A percentile compares a stretch with the other conserved stretches of the same genome.
phyloP scores from a whole-genome alignment of 2,329 filamentous ascomycete genomes.

The Penicillium sp. region DNA sequence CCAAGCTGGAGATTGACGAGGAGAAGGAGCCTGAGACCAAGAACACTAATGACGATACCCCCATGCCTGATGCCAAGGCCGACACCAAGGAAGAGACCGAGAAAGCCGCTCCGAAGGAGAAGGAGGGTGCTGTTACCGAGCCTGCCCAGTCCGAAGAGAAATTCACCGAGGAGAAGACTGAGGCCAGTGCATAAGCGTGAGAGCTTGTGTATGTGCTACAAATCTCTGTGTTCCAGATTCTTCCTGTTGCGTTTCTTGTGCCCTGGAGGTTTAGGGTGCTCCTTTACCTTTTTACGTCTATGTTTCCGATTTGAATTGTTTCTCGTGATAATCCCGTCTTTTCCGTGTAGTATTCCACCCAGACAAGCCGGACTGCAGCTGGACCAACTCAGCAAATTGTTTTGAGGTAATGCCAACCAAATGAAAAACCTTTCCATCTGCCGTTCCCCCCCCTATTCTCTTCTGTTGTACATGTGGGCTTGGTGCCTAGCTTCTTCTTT shows the following conservation, averaged over 20 bases:
- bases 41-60: constrained; percentile 39
- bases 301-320: too few species aligned
- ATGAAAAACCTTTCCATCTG: too few species aligned
- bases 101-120: constrained; percentile 35
- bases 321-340: too few species aligned
- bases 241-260: not conserved
- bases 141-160: constrained; percentile 34
- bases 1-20: constrained; percentile 35
- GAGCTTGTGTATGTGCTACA: constrained; percentile 1
- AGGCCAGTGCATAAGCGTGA: constrained; percentile 27
- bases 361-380: too few species aligned
- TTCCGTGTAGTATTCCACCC: too few species aligned
- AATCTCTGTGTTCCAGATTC: constrained; percentile 2
- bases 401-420: too few species aligned
- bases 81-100: constrained; percentile 29
- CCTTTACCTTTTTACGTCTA: too few species aligned
- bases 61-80: constrained; percentile 43
- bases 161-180: constrained; percentile 33
- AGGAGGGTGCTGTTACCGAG: constrained; percentile 14
- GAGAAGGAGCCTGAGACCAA: constrained; percentile 42
- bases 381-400: too few species aligned
- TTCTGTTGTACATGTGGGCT: too few species aligned
- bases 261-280: too few species aligned
- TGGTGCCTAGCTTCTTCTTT: too few species aligned
- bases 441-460: too few species aligned